phyloP scores from a whole-genome alignment of 2,329 filamentous ascomycete species.

The Fusarium sarcochroum region DNA sequence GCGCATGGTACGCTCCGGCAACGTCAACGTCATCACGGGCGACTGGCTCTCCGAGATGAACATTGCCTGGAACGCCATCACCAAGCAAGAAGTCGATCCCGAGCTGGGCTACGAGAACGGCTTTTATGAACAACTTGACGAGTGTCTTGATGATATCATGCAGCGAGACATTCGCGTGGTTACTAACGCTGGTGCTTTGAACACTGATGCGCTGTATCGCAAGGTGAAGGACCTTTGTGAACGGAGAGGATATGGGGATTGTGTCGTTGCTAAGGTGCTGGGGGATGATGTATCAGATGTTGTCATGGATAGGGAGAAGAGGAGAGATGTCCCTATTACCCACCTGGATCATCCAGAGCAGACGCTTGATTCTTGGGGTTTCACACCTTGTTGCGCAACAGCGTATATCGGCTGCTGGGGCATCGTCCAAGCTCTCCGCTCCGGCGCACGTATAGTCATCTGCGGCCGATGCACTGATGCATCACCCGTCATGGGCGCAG shows the following conservation, averaged over 20 bases:
- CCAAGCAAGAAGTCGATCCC: conserved; percentile 52
- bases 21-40: conserved; percentile 56
- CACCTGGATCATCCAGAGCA: conserved; percentile 51
- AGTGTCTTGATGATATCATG: conserved; percentile 55
- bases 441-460: conserved; percentile 63
- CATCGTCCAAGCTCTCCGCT: conserved; percentile 59
- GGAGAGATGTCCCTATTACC: conserved; percentile 35
- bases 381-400: conserved; percentile 47
- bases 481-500: conserved; percentile 68
- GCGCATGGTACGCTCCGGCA: conserved; percentile 51
- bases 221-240: conserved; percentile 51
- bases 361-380: conserved; percentile 49
- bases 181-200: conserved; percentile 58
- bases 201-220: conserved; percentile 53
- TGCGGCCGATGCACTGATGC: conserved; percentile 65
- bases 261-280: conserved; percentile 55
- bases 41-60: conserved; percentile 63
- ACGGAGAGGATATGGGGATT: conserved; percentile 46
- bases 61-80: conserved; percentile 61
- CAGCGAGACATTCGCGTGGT: conserved; percentile 54
- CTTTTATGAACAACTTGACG: conserved; percentile 61
- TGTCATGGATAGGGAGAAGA: conserved; percentile 30
- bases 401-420: conserved; percentile 66
- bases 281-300: conserved; percentile 57
- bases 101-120: conserved; percentile 54